phyloP scores from a whole-genome alignment of 352 stramenopile species.

The Paralagenidium karlingii region DNA sequence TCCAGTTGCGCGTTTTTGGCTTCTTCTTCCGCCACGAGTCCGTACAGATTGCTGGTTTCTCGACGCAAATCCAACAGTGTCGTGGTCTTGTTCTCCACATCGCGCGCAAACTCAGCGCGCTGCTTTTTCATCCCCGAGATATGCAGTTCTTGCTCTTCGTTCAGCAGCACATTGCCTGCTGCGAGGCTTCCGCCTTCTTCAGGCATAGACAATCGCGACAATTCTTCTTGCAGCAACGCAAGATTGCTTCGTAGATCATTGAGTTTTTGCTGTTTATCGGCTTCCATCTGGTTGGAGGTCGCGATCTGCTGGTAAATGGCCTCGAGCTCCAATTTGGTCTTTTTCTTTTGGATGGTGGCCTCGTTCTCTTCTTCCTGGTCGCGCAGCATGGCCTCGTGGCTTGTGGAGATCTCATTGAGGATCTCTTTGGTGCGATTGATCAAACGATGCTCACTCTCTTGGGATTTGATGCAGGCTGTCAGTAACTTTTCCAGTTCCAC shows the following conservation, averaged over 20 bases:
- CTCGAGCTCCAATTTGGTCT: conserved; percentile 54
- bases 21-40: conserved; percentile 46
- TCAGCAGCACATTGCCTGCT: conserved; percentile 32
- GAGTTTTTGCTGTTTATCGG: conserved; percentile 64
- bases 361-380: conserved; percentile 75
- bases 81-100: conserved; percentile 58
- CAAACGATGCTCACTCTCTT: conserved; percentile 69
- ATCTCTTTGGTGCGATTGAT: conserved; percentile 60
- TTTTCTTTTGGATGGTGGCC: conserved; percentile 53
- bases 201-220: conserved; percentile 38
- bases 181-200: conserved; percentile 3
- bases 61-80: conserved; percentile 48
- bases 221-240: conserved; percentile 43
- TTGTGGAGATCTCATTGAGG: conserved; percentile 55
- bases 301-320: conserved; percentile 50
- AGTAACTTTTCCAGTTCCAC: conserved; percentile 73
- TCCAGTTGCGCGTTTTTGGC: conserved; percentile 42
- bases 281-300: conserved; percentile 34
- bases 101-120: conserved; percentile 42
- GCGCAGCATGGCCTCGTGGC: conserved; percentile 54
- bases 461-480: conserved; percentile 55
- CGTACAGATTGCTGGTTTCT: conserved; percentile 54
- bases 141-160: conserved; percentile 56
- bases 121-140: conserved; percentile 63
- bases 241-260: conserved; percentile 52